Evolutionary conservation across 164 flowering plant genomes (phyloP).

Genomic region (Chimonanthus praecox): DNA sequence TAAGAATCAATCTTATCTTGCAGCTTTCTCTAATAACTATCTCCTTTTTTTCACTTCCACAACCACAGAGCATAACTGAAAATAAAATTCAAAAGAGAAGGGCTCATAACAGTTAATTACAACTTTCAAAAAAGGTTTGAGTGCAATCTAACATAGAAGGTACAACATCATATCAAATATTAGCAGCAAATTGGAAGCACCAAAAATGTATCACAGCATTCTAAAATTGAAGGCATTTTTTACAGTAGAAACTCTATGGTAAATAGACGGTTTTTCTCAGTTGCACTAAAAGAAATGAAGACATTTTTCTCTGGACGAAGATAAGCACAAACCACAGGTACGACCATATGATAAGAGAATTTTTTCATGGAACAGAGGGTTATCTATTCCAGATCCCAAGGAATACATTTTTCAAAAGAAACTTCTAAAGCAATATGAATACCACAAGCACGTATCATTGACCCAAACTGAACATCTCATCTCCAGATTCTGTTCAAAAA

Average conservation of each 20-base stretch:
- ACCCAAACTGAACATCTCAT: too few relatives aligned
- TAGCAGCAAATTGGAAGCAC: background rate
- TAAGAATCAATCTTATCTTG: too few relatives aligned
- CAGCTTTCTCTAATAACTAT: conserved; percentile 24
- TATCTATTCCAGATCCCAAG: background rate
- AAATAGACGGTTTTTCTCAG: background rate
- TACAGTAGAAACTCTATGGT: background rate
- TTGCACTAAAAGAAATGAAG: background rate
- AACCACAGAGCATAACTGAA: conserved; percentile 68
- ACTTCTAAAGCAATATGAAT: background rate
- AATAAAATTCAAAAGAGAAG: background rate
- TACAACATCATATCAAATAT: background rate
- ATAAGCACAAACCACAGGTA: background rate
- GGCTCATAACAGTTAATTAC: too few relatives aligned
- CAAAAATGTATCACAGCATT: background rate
- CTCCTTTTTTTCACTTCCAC: conserved; percentile 89
- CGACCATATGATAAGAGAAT: background rate
- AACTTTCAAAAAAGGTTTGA: too few relatives aligned
- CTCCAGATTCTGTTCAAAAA: too few relatives aligned
- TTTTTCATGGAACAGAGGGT: background rate
- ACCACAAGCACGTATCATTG: too few relatives aligned
- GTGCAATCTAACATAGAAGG: background rate
- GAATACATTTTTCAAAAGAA: background rate
- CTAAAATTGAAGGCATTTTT: background rate
- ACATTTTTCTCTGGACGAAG: background rate